Base-by-base conservation (phyloP, 2,329 filamentous ascomycete species). In the Aspergillus pseudonomiae region DNA sequence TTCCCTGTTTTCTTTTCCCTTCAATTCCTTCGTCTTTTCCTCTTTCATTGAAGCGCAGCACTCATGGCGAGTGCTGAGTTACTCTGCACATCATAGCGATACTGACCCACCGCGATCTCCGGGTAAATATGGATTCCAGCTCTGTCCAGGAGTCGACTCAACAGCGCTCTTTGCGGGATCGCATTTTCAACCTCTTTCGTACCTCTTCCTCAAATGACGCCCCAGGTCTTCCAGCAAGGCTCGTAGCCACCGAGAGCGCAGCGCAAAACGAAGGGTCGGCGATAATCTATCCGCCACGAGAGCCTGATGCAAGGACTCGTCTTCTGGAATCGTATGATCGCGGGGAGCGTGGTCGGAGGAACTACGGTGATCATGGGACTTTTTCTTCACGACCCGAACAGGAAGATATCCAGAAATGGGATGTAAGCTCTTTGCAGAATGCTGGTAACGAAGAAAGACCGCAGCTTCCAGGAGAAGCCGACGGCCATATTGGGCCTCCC, bases 381-480 rank as follows among this genome's bases (percentile, higher is more conserved):
- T 92, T 94, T 73, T 93, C 91, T 50, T 89, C 91, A 1, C 82
- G 88, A 43, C 85, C 90, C 0, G 80, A 80, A 57, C 87, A 84
- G 52, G 85, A 89, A 0, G 80, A 79, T 53, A 86, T 84, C 57
- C 82, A 84, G 10, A 73, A 74, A 39, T 77, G 73, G 36, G 66
- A 70, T 39, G 72, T 71, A 28, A 72, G 69, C 28, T 72, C 71
- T 30, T 69, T 73, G 21, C 73, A 70, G 41, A 67, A 61, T 24
- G 67, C 66, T 67, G 74, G 69, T 39, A 69, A 68, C 57, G 64
- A 57, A 56, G 65, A 62, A 78, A 79, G 28, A 78, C 82, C 63
- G 69, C 78, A 41, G 66, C 32, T 48, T 28, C 53, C 55, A 19
- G 61, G 53, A 24, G 66, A 53, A 45, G 32, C 34, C 16, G 52